These are phyloP conservation scores for Dendrostoma leiphaemia DNA, from an alignment of 2,329 filamentous ascomycete species.

Conservation along the genomic window DNA sequence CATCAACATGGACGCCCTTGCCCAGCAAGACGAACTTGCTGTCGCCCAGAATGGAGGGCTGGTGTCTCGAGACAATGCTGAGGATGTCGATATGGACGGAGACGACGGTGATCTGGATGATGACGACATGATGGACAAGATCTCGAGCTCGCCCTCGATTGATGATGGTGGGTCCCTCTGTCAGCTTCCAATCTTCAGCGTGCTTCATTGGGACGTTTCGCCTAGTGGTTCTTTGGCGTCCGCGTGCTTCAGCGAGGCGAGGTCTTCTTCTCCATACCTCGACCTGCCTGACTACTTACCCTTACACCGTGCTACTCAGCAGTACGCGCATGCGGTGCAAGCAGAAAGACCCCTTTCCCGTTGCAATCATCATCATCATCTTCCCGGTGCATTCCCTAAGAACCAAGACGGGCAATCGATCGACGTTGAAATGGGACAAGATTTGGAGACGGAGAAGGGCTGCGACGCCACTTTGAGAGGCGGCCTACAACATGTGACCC, in stretches of 20 bases:
- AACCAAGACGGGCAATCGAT: slow-evolving; percentile 29
- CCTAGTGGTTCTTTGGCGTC: slow-evolving; percentile 30
- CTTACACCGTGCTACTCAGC: slow-evolving; percentile 24
- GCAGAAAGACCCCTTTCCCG: slow-evolving; percentile 29
- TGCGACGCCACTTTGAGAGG: not conserved
- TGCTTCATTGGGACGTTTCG: slow-evolving; percentile 33
- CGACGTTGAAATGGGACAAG: slow-evolving; percentile 14
- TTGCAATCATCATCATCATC: slow-evolving; percentile 50
- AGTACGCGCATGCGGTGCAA: slow-evolving; percentile 32
- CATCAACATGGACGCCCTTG: slow-evolving; percentile 28
- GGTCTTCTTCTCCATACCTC: slow-evolving; percentile 42
- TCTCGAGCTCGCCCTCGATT: slow-evolving; percentile 97
- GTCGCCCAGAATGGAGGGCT: slow-evolving; percentile 61
- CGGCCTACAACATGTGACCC: not conserved
- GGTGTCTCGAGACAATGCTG: slow-evolving; percentile 42
- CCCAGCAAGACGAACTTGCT: slow-evolving; percentile 56
- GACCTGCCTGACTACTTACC: slow-evolving; percentile 34
- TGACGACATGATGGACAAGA: slow-evolving; percentile 96
- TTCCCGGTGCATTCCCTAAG: slow-evolving; percentile 43
- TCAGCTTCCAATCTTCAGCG: slow-evolving; percentile 37
- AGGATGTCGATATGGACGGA: slow-evolving; percentile 65
- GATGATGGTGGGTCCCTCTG: slow-evolving; percentile 87
- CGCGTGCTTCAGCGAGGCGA: slow-evolving; percentile 31
- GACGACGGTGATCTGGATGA: slow-evolving; percentile 70
- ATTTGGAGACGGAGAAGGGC: not conserved